Evolutionary conservation across 2,329 filamentous ascomycete species (phyloP), one percentile per base, ranked within the genome.

Genomic region (Fusarium ambrosium): DNA sequence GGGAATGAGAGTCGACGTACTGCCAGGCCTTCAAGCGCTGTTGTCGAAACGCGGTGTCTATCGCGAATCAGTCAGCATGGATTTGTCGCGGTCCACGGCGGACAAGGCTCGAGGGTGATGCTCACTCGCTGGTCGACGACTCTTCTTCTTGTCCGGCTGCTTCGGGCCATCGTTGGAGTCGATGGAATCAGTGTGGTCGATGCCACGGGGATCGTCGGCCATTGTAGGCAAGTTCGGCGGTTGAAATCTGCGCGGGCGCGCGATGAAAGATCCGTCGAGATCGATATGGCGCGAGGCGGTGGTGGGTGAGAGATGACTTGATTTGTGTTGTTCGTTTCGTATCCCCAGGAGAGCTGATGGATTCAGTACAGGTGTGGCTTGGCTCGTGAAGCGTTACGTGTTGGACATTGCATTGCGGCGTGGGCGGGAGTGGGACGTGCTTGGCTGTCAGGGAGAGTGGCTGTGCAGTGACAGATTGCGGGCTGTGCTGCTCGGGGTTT

Each of bases 21-120:
- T 99, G 97, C 97, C 97, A 99, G 87, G 97, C 97, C 86, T 98
- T 98, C 84, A 99, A 86, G 82, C 97, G 92, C 85, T 99, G 97
- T 83, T 99, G 97, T 79, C 97, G 91, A 83, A 98, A 99, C 13
- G 97, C 97, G 69, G 96, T 98, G 86, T 98, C 95, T 97, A 80
- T 70, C 41, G 66, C 61, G 22, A 53, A 60, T 41, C 22, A 71
- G 67, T 82, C 66, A 81, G 73, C 56, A 62, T 59, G 41, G 13
- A 20, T 22, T 67, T 32, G 41, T 62, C 20, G 27, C 39, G 61
- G n/a, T 55, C 67, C 72, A 60, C 48, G 67, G 58, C 67, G 41
- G 16, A 14, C 48, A 6, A 20, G 55, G 53, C 55, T 65, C 60
- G 59, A 74, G 37, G 66, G 71, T 11, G 84, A 84, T 88, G 74